Conservation (phyloP, 169 alveolate species). For the Plasmodium yoelii region DNA sequence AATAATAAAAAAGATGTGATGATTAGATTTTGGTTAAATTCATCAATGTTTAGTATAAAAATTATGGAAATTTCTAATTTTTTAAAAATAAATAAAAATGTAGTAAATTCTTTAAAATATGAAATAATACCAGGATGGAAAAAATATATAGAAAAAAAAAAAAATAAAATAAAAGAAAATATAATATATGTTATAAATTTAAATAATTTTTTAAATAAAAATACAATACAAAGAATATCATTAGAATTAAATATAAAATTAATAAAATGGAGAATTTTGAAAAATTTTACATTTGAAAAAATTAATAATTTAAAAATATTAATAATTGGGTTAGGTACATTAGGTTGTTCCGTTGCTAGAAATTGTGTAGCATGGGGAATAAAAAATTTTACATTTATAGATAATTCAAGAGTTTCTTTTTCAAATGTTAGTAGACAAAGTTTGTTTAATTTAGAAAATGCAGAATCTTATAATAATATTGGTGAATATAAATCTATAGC, state of each 20-base stretch:
- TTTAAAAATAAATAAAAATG: background rate
- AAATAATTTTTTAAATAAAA: slow-evolving; percentile 67
- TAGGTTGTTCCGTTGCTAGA: slow-evolving; percentile 83
- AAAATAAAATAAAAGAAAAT: slow-evolving; percentile 6
- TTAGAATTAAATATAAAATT: slow-evolving; percentile 80
- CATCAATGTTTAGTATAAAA: slow-evolving; percentile 46
- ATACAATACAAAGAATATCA: slow-evolving; percentile 55
- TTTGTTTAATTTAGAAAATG: slow-evolving; percentile 67
- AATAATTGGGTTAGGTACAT: slow-evolving; percentile 85
- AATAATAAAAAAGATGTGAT: background rate
- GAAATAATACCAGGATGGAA: slow-evolving; percentile 30
- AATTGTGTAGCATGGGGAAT: slow-evolving; percentile 85
- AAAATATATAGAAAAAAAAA: slow-evolving; percentile 2
- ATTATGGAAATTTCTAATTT: slow-evolving; percentile 5
- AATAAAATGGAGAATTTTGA: slow-evolving; percentile 82
- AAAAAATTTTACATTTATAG: slow-evolving; percentile 76
- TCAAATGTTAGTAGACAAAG: slow-evolving; percentile 81
- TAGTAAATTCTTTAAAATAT: background rate
- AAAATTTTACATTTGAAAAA: slow-evolving; percentile 76
- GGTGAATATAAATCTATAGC: slow-evolving; percentile 77
- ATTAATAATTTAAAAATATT: slow-evolving; percentile 74
- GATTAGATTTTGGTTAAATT: slow-evolving; percentile 55
- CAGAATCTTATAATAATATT: slow-evolving; percentile 12
- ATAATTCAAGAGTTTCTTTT: slow-evolving; percentile 78
- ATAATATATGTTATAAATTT: slow-evolving; percentile 20